Evolutionary conservation across 2,329 filamentous ascomycete species (phyloP).

Genomic region (Aspergillus calidoustus): DNA sequence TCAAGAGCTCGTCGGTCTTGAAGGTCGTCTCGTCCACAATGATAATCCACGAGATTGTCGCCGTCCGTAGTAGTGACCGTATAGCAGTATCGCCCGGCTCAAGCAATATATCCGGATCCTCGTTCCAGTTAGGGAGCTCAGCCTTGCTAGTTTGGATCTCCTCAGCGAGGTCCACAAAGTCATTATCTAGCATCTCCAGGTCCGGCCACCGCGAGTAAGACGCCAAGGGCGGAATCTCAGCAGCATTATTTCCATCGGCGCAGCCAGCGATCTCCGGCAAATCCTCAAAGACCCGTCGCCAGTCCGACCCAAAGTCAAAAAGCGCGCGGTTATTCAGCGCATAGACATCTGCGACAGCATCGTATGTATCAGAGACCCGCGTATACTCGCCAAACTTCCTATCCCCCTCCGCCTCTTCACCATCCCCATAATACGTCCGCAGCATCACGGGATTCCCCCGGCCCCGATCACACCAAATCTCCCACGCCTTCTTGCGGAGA

Average conservation of each 20-base stretch:
- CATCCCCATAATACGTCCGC: conserved; percentile 5
- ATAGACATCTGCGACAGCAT: neutral
- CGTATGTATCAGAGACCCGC: neutral
- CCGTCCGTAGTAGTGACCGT: neutral
- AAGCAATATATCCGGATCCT: neutral
- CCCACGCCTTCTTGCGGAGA: neutral
- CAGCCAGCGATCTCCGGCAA: neutral
- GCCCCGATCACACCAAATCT: neutral
- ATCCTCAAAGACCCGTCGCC: conserved; percentile 5
- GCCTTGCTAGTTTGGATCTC: neutral
- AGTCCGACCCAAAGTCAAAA: conserved; percentile 10
- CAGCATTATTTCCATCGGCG: neutral
- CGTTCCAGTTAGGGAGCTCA: neutral
- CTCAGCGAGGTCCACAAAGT: neutral
- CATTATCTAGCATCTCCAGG: neutral
- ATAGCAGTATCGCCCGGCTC: neutral
- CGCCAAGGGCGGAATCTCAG: neutral
- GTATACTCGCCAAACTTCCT: conserved; percentile 4
- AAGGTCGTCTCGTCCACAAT: conserved; percentile 6
- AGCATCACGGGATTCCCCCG: conserved; percentile 2
- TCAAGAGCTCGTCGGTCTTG: neutral
- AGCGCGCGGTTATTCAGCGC: conserved; percentile 1
- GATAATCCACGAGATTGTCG: neutral
- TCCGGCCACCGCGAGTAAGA: neutral
- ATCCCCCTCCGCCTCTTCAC: neutral